Percentiles rank a stretch among this genome's conserved stretches.
Evolutionary conservation across 163 green algal species (phyloP).

Genomic region (Chlamydomonas reinhardtii): DNA sequence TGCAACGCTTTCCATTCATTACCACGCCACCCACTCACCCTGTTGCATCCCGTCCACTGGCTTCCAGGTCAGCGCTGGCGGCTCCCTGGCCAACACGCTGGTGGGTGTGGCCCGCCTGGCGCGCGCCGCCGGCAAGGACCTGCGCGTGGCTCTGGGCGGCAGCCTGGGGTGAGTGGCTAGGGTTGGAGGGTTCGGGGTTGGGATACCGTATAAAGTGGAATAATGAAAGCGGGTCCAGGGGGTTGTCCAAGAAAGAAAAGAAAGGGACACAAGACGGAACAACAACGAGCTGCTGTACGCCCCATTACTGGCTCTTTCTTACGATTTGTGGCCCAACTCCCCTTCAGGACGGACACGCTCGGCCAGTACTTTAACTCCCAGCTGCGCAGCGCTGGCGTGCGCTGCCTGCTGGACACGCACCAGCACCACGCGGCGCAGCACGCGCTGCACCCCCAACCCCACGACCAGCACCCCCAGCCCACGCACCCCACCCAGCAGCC

Average conservation of each 20-base stretch:
- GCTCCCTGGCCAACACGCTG: conserved; percentile 93
- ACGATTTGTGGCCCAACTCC: too few species aligned
- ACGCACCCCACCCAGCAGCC: too few species aligned
- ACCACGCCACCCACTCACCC: neutral
- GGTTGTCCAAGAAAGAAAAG: too few species aligned
- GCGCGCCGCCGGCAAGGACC: conserved; percentile 40
- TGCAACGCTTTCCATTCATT: too few species aligned
- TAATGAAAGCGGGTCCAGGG: too few species aligned
- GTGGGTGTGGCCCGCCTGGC: conserved; percentile 83
- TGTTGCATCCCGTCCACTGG: neutral
- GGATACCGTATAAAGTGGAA: too few species aligned
- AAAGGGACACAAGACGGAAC: too few species aligned
- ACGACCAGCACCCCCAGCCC: neutral
- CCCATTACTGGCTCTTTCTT: too few species aligned
- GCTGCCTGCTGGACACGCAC: conserved; percentile 30
- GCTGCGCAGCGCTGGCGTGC: conserved; percentile 27
- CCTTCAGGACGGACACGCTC: conserved; percentile 71
- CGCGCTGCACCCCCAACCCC: neutral
- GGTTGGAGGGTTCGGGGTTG: too few species aligned
- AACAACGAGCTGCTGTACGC: too few species aligned
- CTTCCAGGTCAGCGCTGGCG: conserved; percentile 86
- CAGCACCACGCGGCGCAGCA: neutral
- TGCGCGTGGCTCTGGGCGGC: conserved; percentile 76
- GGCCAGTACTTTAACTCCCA: conserved; percentile 74
- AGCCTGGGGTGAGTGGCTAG: conserved; percentile 38